Base-by-base conservation (phyloP, 805 yeast species). In the Teunomyces panamensis region DNA sequence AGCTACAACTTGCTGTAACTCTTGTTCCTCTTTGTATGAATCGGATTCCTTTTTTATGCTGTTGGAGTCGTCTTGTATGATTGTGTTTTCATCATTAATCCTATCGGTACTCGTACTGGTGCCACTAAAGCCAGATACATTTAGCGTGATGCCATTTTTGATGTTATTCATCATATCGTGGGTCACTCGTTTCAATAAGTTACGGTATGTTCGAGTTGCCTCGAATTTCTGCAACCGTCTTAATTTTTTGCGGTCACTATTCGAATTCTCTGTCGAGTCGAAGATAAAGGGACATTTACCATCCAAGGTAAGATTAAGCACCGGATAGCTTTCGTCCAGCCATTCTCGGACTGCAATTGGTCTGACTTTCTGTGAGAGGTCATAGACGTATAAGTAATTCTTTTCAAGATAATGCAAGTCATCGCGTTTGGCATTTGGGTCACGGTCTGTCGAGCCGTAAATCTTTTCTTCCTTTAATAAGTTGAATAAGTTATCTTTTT, bases 301-400 rank as follows among this genome's bases (percentile, higher is more conserved):
- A 56, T 80, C 81, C 3, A 85, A 73, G 0, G 89, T 80, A 10
- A 72, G 65, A 53, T 79, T 73, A 30, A 89, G 67, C 46, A 74
- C 79, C 2, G 96, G 95, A 60, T 64, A 66, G 47, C 53, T 56
- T 47, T 74, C 74, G 46, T 70, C 69, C 47, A 57, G 52, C 96
- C 96, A 94, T 65, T 94, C 98, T 56, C 91, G 77, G 5, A 83
- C 73, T 9, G 91, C 83, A 5, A 89, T 79, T 0, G 98, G 97
- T 47, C 96, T 80, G 51, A 85, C 84, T 20, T 77, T 78, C 56
- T 87, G 91, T 52, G 83, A 77, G 24, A 87, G 72, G 59, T 94
- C 99, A 68, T 85, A 92, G 33, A 89, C 84, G 54, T 85, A 83
- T 26, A 89, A 70, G 65, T 84, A 89, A 46, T 71, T 69, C 33